Evolutionary conservation across 805 yeast genomes (phyloP).

Genomic region (Teunomyces barrocoloradensis): DNA sequence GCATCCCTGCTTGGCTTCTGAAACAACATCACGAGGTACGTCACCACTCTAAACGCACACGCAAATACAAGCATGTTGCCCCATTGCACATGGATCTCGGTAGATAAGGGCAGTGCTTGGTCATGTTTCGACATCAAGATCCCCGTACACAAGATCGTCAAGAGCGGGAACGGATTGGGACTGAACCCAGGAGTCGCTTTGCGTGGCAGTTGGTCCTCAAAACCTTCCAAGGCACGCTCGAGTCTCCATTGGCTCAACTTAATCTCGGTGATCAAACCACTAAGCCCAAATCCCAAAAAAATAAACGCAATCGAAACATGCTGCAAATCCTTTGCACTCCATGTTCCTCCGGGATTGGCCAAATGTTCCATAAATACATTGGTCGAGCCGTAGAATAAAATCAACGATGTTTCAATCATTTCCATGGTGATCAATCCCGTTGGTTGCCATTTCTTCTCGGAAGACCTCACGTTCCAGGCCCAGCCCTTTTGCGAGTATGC

Average conservation of each 20-base stretch:
- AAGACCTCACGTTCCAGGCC: slow-evolving; percentile 72
- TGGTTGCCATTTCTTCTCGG: slow-evolving; percentile 11
- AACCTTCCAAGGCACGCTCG: slow-evolving; percentile 31
- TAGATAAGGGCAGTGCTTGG: slow-evolving; percentile 77
- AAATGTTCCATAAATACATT: slow-evolving; percentile 90
- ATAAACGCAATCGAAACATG: slow-evolving; percentile 89
- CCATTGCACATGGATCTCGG: slow-evolving; percentile 88
- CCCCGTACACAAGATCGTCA: slow-evolving; percentile 96
- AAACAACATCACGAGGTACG: slow-evolving; percentile 56
- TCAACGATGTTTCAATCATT: slow-evolving; percentile 72
- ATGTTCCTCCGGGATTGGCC: slow-evolving; percentile 61
- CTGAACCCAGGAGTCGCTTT: slow-evolving; percentile 69
- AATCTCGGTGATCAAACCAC: slow-evolving; percentile 83
- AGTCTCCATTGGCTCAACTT: slow-evolving; percentile 61
- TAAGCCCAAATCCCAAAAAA: slow-evolving; percentile 87
- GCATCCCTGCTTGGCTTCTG: slow-evolving; percentile 16
- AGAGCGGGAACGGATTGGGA: slow-evolving; percentile 91
- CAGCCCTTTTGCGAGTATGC: slow-evolving; percentile 72
- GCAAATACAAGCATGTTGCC: slow-evolving; percentile 82
- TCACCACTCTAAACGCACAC: slow-evolving; percentile 68
- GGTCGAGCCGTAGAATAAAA: slow-evolving; percentile 84
- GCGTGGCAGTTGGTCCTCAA: background rate
- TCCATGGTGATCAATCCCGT: slow-evolving; percentile 71
- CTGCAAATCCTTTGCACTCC: slow-evolving; percentile 89
- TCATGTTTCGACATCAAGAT: slow-evolving; percentile 91